Base-by-base conservation (phyloP, 2,329 filamentous ascomycete species). In the Ophiocordyceps camponoti-leonardi region DNA sequence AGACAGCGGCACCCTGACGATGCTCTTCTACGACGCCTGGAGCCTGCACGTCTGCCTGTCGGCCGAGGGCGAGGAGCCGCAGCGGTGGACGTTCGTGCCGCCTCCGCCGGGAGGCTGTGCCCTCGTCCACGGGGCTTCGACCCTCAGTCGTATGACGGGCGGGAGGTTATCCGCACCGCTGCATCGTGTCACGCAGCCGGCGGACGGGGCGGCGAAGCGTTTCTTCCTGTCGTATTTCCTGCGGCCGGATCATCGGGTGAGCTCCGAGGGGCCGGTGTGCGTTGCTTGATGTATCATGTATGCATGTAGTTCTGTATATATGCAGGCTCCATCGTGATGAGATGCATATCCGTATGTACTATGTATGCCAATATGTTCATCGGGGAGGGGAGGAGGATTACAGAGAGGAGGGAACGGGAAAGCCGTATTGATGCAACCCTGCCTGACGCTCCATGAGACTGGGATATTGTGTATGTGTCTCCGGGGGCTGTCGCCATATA, bases 1-100 rank as follows among this genome's bases (percentile, higher is more conserved):
- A n/a, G 42, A 43, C 42, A 43, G 42, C 42, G 42, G 42, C 26
- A 43, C 42, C n/a, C 42, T 43, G 42, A 43, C 42, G 26, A 43
- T 43, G 42, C 42, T 43, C 28, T 43, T 43, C 18, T 43, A 43
- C 28, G 28, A 43, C 26, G 28, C 30, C 16, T 20, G 16, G 26
- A 14, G 42, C 18, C 18, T 43, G 16, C 42, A 43, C 22, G 26
- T 43, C 14, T 43, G 42, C 42, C 16, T 43, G 28, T 43, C 42
- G 13, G 42, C 6, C 42, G 28, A 43, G 41, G 41, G 28, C 41
- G 22, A 43, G 26, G 6, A 19, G 42, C 16, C 18, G n/a, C 23
- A 33, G 42, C n/a, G 19, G n/a, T 43, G 42, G 42, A 33, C 28
- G 26, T 43, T 43, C 22, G 28, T 43, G 26, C 42, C 42, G 42